Percentiles rank a stretch among this genome's conserved stretches.
These are phyloP conservation scores for Torulaspora pretoriensis DNA, from an alignment of 1,139 yeast species.

Conservation along the genomic window DNA sequence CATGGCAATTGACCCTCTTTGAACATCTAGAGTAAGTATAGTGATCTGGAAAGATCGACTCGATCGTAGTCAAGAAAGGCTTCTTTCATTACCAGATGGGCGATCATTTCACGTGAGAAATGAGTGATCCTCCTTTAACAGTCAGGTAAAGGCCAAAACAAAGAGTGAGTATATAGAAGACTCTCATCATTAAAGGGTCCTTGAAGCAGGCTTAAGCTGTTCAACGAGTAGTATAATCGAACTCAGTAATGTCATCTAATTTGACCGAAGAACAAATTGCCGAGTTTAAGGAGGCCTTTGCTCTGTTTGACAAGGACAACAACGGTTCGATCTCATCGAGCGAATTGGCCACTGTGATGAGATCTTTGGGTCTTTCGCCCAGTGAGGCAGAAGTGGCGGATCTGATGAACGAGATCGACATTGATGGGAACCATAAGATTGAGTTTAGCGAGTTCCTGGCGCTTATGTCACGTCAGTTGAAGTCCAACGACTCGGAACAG, in stretches of 20 bases:
- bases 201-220: not conserved
- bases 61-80: not conserved
- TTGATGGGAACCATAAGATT: constrained; percentile 89
- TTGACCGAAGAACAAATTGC: constrained; percentile 94
- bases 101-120: not conserved
- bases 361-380: constrained; percentile 95
- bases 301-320: constrained; percentile 91
- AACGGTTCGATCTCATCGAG: constrained; percentile 95
- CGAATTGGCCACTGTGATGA: constrained; percentile 97
- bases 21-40: constrained; percentile 4
- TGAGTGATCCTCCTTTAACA: constrained; percentile 1
- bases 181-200: not conserved
- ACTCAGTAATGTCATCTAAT: constrained; percentile 53
- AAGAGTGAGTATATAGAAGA: not conserved
- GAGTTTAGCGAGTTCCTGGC: constrained; percentile 77
- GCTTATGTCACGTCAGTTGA: constrained; percentile 87
- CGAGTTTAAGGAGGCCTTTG: constrained; percentile 96
- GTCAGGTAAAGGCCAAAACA: not conserved
- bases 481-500: constrained; percentile 94
- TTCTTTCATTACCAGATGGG: not conserved
- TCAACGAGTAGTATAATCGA: not conserved
- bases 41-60: not conserved
- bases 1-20: constrained; percentile 18
- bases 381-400: constrained; percentile 94
- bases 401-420: constrained; percentile 94